Conservation (phyloP, 1,284 basidiomycete species). For the Neotropicomus parvogracilis region DNA sequence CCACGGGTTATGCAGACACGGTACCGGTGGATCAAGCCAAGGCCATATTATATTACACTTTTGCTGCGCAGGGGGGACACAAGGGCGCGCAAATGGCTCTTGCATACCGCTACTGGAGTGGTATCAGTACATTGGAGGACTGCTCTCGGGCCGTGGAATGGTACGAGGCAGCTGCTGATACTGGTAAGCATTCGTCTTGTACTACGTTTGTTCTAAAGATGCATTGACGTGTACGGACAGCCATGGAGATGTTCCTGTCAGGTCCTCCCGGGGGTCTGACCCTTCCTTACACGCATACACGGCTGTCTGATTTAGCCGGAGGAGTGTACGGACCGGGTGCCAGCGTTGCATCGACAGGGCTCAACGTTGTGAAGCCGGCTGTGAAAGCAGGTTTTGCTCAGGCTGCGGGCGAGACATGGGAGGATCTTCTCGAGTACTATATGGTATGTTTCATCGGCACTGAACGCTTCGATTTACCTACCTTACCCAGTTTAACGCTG, state of each 20-base stretch:
- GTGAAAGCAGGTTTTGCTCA: conserved; percentile 81
- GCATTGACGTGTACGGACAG: conserved; percentile 34
- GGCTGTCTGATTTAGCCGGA: conserved; percentile 86
- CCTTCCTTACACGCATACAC: conserved; percentile 77
- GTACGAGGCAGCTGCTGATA: conserved; percentile 85
- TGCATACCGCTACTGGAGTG: conserved; percentile 93
- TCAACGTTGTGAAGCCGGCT: conserved; percentile 66
- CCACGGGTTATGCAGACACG: conserved; percentile 75
- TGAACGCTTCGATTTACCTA: conserved; percentile 4
- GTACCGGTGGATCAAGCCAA: conserved; percentile 68
- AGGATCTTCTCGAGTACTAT: conserved; percentile 90
- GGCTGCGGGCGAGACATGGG: conserved; percentile 86
- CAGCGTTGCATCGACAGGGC: conserved; percentile 82
- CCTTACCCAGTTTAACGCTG: conserved; percentile 78
- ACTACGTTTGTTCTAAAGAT: neutral
- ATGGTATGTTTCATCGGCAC: conserved; percentile 47
- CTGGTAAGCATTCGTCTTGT: conserved; percentile 52
- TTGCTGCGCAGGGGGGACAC: conserved; percentile 85
- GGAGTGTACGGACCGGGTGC: conserved; percentile 93
- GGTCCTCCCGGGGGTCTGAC: conserved; percentile 92
- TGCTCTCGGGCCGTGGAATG: conserved; percentile 80
- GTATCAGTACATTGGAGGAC: conserved; percentile 86
- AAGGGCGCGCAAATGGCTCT: conserved; percentile 89
- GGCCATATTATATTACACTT: conserved; percentile 90
- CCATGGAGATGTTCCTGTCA: conserved; percentile 68